phyloP scores from a whole-genome alignment of 2,329 filamentous ascomycete species.

The Diaporthe caulivora region DNA sequence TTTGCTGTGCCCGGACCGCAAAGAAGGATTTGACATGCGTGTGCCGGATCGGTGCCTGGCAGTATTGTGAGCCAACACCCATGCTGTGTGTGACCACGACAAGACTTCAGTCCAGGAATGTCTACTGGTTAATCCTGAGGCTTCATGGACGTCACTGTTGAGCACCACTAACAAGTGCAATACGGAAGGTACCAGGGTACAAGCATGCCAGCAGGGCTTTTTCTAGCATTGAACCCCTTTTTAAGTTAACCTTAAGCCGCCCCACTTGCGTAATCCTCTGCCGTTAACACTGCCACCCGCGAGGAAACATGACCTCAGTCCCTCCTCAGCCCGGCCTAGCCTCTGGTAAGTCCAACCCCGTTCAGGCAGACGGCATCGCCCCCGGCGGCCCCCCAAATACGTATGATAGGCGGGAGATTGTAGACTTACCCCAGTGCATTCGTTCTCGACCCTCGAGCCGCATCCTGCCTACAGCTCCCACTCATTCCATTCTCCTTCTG shows the following conservation, averaged over 20 bases:
- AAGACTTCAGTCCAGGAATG: neutral
- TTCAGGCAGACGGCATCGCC: conserved; percentile 12
- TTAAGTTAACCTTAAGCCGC: conserved; percentile 28
- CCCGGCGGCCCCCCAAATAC: conserved; percentile 11
- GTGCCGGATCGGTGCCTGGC: neutral
- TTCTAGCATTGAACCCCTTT: conserved; percentile 13
- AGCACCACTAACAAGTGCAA: neutral
- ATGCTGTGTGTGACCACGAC: neutral
- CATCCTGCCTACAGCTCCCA: conserved; percentile 20
- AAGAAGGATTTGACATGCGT: neutral
- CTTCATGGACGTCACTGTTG: neutral
- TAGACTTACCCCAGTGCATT: neutral
- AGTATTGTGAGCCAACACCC: neutral
- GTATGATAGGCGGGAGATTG: neutral
- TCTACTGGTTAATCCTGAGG: neutral
- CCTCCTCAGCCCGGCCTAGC: conserved; percentile 17
- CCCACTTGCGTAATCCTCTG: conserved; percentile 24
- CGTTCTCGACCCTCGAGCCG: conserved; percentile 16
- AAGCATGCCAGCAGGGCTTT: neutral
- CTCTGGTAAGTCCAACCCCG: neutral
- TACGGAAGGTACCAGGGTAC: neutral
- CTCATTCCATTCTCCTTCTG: neutral
- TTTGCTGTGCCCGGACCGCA: neutral
- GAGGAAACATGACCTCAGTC: conserved; percentile 35
- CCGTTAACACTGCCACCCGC: conserved; percentile 19